phyloP scores from a whole-genome alignment of 2,329 filamentous ascomycete genomes.

The Clarireedia paspali region DNA sequence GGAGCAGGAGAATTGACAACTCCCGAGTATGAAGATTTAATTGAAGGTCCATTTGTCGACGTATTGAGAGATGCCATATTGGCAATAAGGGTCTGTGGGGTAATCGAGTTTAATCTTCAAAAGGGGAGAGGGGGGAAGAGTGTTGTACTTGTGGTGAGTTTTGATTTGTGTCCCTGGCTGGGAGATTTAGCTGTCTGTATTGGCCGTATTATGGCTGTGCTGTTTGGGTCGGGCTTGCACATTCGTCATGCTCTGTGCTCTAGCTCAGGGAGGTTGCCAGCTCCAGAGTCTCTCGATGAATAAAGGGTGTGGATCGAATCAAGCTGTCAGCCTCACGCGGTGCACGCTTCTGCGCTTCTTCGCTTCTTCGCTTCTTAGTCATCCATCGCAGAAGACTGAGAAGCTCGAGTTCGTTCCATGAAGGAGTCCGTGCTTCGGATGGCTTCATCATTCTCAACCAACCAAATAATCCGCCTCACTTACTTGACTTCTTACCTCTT shows the following conservation, averaged over 20 bases:
- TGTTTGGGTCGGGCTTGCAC: not conserved
- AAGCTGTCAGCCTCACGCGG: not conserved
- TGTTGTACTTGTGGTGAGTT: not conserved
- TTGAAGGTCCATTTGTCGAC: conserved; percentile 72
- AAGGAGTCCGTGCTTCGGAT: too few relatives aligned
- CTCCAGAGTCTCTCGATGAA: too few relatives aligned
- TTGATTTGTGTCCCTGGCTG: not conserved
- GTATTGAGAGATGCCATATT: conserved; percentile 73
- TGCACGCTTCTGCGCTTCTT: not conserved
- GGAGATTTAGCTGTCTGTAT: not conserved
- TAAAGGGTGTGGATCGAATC: not conserved
- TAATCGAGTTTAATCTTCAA: not conserved
- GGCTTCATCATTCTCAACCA: not conserved
- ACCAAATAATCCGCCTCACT: not conserved
- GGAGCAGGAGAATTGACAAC: conserved; percentile 54
- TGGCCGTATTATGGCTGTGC: not conserved
- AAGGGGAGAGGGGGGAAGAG: not conserved
- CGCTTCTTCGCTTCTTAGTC: not conserved
- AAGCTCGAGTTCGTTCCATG: not conserved
- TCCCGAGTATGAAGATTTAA: conserved; percentile 73
- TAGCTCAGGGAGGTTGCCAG: not conserved
- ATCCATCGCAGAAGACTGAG: not conserved
- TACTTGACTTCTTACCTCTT: not conserved
- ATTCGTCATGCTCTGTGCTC: not conserved
- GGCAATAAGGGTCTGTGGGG: conserved; percentile 1